These are phyloP conservation scores for Saxophila tyrrhenica DNA, from an alignment of 495 filamentous ascomycete genomes.

Conservation along the genomic window DNA sequence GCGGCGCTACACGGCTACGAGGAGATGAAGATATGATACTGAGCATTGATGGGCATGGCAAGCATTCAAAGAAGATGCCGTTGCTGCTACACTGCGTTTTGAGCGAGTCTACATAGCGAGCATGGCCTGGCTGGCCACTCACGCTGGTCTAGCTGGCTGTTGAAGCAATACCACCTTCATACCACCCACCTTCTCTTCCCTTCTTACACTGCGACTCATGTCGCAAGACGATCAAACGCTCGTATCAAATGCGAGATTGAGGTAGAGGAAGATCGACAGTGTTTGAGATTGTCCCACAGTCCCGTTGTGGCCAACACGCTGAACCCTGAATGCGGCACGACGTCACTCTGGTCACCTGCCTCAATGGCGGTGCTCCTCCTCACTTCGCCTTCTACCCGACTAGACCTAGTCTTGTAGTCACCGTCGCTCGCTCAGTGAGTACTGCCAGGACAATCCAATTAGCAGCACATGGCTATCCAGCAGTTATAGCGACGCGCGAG, in stretches of 20 bases:
- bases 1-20: no score
- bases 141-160: no score
- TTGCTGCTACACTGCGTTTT: neutral
- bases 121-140: neutral
- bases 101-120: neutral
- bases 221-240: no score
- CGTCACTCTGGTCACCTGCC: neutral
- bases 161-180: no score
- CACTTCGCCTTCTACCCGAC: no score
- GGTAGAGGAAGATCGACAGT: neutral
- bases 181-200: no score
- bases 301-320: neutral
- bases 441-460: neutral
- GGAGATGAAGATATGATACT: no score
- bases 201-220: no score
- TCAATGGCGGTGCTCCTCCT: no score
- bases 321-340: neutral
- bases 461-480: neutral
- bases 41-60: no score
- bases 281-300: neutral
- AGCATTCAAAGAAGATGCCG: no score
- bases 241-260: neutral
- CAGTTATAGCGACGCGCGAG: neutral
- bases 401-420: neutral
- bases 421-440: neutral